Conservation (phyloP, 148 eudicot genomes). For the Silene conica region DNA sequence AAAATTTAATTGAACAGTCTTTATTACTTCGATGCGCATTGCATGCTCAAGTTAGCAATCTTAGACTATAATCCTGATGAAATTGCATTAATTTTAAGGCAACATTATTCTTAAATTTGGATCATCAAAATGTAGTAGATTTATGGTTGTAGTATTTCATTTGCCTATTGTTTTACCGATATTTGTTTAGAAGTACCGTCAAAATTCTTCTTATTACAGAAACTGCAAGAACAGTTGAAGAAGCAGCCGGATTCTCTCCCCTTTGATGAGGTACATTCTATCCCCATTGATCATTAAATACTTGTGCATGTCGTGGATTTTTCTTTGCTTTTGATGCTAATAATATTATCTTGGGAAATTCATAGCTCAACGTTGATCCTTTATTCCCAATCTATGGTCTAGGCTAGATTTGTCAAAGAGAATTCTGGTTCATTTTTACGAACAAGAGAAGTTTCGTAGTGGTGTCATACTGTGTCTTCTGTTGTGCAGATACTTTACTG, state of each 20-base stretch:
- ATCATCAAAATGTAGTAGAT: background rate
- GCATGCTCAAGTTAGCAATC: background rate
- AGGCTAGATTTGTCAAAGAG: background rate
- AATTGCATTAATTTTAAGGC: background rate
- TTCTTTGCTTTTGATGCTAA: background rate
- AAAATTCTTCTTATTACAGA: slow-evolving; percentile 36
- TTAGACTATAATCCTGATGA: background rate
- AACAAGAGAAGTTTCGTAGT: background rate
- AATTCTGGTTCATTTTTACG: background rate
- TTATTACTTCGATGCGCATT: background rate
- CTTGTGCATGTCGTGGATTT: background rate
- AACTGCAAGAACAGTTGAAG: slow-evolving; percentile 66
- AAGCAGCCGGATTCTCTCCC: slow-evolving; percentile 73
- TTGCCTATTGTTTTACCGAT: background rate
- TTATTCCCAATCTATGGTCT: background rate
- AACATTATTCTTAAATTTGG: background rate
- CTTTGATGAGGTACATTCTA: slow-evolving; percentile 67
- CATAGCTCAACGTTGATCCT: background rate
- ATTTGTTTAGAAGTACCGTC: background rate
- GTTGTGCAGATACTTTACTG: slow-evolving; percentile 75
- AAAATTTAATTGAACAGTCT: background rate
- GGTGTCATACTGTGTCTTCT: background rate
- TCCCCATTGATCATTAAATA: background rate
- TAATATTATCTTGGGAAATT: background rate
- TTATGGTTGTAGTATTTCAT: background rate